Base-by-base conservation (phyloP, 306 rosid species). In the Vigna trinervia region DNA sequence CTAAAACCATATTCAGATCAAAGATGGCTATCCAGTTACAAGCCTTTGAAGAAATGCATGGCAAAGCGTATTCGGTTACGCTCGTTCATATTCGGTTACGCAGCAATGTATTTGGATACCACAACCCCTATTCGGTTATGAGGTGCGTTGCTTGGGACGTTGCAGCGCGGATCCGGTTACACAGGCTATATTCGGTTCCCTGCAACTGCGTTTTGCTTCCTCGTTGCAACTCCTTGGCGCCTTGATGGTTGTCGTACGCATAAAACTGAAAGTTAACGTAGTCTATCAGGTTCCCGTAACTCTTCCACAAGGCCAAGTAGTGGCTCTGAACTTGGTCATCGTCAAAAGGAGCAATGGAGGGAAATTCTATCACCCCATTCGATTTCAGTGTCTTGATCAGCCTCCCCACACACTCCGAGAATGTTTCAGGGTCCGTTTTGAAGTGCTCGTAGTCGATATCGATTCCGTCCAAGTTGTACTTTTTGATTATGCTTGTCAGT, bases 251-350 rank as follows among this genome's bases (percentile, higher is more conserved):
- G 17, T 86, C 93, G 50, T 91, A 93, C 1, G 98, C 97, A 28
- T 93, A 93, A 58, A 93, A 91, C 32, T 91, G 98, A 71, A 93
- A 93, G 5, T 91, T 93, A 5, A 93, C 97, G 50, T 89, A 93
- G 61, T 93, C 97, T 32, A 93, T 91, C 57, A 88, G 32, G 30
- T 79, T 41, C 1, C 97, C 89, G 5, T 91, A 87, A 15, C 60
- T 89, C 39, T 78, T 89, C 19, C 98, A 93, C 77, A 91, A 34
- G 4, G 93, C 89, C 82, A 81, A 22, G 81, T 91, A 93, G 28
- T 88, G 92, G 23, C 71, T 77, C 34, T 93, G 98, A 59, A 93
- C 96, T 36, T 89, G 74, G 9, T 84, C 81, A 0, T 89, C 76
- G n/a, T 84, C 96, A 15, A 88, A 93, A 0, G 97, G 97, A 72